Conservation (phyloP, 495 filamentous ascomycete species). For the Neurospora sp. region DNA sequence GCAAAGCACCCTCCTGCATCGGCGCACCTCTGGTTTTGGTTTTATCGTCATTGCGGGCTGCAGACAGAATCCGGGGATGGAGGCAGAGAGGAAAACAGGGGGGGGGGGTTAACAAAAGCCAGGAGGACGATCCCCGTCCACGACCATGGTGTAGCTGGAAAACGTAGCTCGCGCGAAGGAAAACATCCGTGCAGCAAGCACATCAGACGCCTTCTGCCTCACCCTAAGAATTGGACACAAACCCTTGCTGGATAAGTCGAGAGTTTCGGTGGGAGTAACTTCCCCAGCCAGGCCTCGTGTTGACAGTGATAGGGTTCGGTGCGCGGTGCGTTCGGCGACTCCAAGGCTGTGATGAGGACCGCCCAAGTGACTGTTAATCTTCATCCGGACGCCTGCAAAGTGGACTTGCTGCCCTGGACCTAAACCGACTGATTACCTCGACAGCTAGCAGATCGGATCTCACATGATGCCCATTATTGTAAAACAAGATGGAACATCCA, state of each 20-base stretch:
- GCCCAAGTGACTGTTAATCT: not conserved
- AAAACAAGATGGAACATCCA: not conserved
- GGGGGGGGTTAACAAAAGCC: not conserved
- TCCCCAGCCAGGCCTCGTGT: not conserved
- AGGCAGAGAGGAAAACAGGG: not conserved
- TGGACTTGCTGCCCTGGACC: not conserved
- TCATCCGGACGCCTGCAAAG: not conserved
- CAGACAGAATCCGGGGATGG: not conserved
- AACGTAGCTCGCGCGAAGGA: not conserved
- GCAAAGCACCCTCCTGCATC: not conserved
- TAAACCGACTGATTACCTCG: not conserved
- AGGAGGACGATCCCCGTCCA: not conserved
- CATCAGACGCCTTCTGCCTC: not conserved
- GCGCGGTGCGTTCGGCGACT: not conserved
- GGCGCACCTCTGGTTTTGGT: slow-evolving; percentile 9
- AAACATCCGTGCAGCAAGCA: not conserved
- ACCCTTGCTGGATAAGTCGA: not conserved
- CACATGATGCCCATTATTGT: not conserved
- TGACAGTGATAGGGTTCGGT: not conserved
- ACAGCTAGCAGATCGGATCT: not conserved
- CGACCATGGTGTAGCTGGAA: not conserved
- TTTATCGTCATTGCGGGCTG: slow-evolving; percentile 16
- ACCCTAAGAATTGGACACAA: not conserved
- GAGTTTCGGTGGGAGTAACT: not conserved
- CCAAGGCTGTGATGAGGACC: not conserved